Conservation (phyloP, 2,329 filamentous ascomycete genomes). For the Arthrobotrys entomopaga region DNA sequence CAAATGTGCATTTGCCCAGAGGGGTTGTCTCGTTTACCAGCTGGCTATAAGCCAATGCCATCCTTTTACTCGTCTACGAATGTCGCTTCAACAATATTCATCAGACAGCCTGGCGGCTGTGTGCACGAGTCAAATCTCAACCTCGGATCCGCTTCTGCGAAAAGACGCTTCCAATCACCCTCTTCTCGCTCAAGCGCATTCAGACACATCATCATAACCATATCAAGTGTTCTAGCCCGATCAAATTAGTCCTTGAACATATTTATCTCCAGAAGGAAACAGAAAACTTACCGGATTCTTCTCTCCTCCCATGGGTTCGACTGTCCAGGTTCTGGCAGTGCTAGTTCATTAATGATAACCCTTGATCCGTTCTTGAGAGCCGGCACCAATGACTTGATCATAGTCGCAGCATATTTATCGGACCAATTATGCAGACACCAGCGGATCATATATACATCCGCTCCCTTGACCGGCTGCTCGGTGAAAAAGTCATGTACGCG, state of each 20-base stretch:
- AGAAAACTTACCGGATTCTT: constrained; percentile 57
- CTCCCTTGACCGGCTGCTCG: constrained; percentile 67
- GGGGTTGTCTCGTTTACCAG: constrained; percentile 4
- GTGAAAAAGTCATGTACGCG: constrained; percentile 70
- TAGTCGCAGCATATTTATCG: constrained; percentile 66
- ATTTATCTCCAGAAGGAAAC: background rate
- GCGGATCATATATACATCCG: constrained; percentile 71
- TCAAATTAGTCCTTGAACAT: constrained; percentile 51
- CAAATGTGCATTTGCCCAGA: background rate
- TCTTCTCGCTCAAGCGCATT: constrained; percentile 61
- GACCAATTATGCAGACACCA: constrained; percentile 73
- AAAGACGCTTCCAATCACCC: constrained; percentile 60
- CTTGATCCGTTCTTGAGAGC: constrained; percentile 68
- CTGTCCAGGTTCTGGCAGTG: constrained; percentile 57
- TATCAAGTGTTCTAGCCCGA: constrained; percentile 59
- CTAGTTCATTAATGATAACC: constrained; percentile 63
- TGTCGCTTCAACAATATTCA: constrained; percentile 53
- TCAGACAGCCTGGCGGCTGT: constrained; percentile 48
- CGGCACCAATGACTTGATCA: constrained; percentile 67
- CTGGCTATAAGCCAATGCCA: constrained; percentile 3
- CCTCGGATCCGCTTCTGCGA: constrained; percentile 58
- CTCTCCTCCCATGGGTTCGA: constrained; percentile 55
- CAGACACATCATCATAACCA: constrained; percentile 62
- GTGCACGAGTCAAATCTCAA: constrained; percentile 52
- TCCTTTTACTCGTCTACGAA: constrained; percentile 38